Evolutionary conservation across 169 alveolate species (phyloP).

Genomic region (Plasmodium adleri): DNA sequence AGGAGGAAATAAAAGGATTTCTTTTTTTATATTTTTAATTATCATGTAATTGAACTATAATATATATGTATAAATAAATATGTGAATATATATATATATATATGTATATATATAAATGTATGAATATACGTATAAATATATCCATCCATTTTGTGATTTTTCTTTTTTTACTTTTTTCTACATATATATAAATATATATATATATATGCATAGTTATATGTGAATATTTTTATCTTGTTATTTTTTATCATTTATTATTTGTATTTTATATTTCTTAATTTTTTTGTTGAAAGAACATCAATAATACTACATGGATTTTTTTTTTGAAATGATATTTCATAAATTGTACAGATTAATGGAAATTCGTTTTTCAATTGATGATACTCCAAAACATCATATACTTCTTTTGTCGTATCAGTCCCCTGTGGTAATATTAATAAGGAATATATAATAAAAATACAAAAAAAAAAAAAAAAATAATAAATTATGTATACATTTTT

Average conservation of each 20-base stretch:
- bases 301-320: constrained; percentile 50
- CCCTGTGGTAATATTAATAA: constrained; percentile 28
- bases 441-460: not conserved
- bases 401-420: constrained; percentile 44
- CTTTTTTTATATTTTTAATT: too few relatives aligned
- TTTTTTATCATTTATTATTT: constrained; percentile 13
- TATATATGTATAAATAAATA: not conserved
- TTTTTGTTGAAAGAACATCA: constrained; percentile 71
- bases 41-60: not conserved
- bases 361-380: constrained; percentile 50
- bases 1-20: not conserved
- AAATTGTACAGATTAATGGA: constrained; percentile 52
- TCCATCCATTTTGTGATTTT: not conserved
- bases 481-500: not conserved
- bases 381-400: constrained; percentile 39
- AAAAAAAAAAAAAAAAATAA: not conserved
- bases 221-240: not conserved
- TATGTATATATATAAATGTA: not conserved
- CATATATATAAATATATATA: too few relatives aligned
- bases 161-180: constrained; percentile 11
- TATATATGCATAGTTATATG: too few relatives aligned
- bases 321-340: constrained; percentile 54
- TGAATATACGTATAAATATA: not conserved
- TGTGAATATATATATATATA: not conserved
- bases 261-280: constrained; percentile 59